A percentile compares a stretch with the other conserved stretches of the same genome.
Conservation (phyloP, 2,329 filamentous ascomycete genomes). For the Lojkania enalia region DNA sequence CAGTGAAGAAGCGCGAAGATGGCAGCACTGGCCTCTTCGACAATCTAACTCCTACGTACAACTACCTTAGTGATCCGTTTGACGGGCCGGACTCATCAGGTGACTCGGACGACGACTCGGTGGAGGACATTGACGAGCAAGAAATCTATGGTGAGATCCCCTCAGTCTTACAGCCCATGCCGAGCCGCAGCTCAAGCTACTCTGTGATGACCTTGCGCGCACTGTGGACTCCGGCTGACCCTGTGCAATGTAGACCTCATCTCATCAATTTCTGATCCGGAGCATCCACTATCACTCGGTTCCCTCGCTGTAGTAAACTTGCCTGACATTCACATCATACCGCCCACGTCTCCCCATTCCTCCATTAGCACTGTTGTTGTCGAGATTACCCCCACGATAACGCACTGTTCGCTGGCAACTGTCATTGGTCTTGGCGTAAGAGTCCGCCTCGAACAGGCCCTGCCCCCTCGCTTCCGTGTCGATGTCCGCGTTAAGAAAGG, state of each 20-base stretch:
- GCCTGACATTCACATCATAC: slow-evolving; percentile 82
- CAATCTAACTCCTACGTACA: slow-evolving; percentile 54
- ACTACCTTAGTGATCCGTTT: slow-evolving; percentile 55
- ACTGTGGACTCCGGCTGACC: no score
- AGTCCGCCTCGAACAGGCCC: slow-evolving; percentile 84
- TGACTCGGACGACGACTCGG: slow-evolving; percentile 59
- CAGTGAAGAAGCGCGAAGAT: slow-evolving; percentile 50
- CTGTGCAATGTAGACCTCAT: slow-evolving; percentile 72
- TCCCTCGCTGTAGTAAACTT: slow-evolving; percentile 94
- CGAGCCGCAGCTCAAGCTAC: no score
- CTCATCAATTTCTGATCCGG: slow-evolving; percentile 90
- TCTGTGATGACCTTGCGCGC: no score
- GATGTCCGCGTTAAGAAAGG: slow-evolving; percentile 95
- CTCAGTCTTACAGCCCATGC: not conserved
- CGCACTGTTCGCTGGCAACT: slow-evolving; percentile 93
- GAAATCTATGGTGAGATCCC: slow-evolving; percentile 81
- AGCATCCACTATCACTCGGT: slow-evolving; percentile 91
- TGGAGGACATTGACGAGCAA: slow-evolving; percentile 92
- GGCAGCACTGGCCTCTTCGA: slow-evolving; percentile 59
- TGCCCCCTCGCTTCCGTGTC: slow-evolving; percentile 88
- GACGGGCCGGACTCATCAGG: slow-evolving; percentile 41
- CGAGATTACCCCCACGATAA: slow-evolving; percentile 92
- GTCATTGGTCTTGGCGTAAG: slow-evolving; percentile 94
- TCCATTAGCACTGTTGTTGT: slow-evolving; percentile 77
- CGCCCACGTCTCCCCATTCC: slow-evolving; percentile 64